A percentile compares a stretch with the other conserved stretches of the same genome.
Evolutionary conservation across 164 flowering plant genomes (phyloP).

Genomic region (Taxillus chinensis): DNA sequence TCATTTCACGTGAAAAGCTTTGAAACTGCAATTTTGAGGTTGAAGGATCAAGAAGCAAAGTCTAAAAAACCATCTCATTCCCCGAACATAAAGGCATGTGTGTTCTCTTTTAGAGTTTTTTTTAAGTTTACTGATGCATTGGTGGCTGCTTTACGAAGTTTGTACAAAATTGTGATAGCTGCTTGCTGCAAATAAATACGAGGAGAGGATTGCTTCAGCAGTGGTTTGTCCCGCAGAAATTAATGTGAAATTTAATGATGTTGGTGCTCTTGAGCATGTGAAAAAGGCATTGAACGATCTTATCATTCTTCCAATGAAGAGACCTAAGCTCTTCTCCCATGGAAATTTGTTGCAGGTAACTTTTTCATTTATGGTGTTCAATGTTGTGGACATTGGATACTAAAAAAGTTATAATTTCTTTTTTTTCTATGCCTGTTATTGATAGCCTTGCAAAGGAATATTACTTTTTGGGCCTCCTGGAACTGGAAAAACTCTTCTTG

Average conservation of each 20-base stretch:
- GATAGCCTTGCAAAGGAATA: slow-evolving; percentile 98
- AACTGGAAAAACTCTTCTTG: slow-evolving; percentile 98
- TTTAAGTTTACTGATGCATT: not conserved
- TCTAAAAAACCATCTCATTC: slow-evolving; percentile 58
- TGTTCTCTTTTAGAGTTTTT: not conserved
- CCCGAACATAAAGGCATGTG: slow-evolving; percentile 57
- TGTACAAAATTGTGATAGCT: slow-evolving; percentile 25
- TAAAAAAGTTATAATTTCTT: not conserved
- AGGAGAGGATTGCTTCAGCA: slow-evolving; percentile 86
- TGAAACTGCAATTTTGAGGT: slow-evolving; percentile 71
- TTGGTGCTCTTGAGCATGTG: slow-evolving; percentile 99
- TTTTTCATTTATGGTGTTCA: not conserved
- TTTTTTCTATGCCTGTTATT: slow-evolving; percentile 4
- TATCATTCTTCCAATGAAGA: slow-evolving; percentile 94
- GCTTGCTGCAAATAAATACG: slow-evolving; percentile 93
- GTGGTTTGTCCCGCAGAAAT: slow-evolving; percentile 92
- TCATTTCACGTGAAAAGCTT: slow-evolving; percentile 43
- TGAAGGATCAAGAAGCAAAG: slow-evolving; percentile 63
- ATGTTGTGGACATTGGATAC: not conserved
- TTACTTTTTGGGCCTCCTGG: slow-evolving; percentile 99
- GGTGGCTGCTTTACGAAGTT: not conserved
- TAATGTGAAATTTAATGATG: slow-evolving; percentile 88
- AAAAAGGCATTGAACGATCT: slow-evolving; percentile 86
- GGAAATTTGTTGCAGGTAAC: slow-evolving; percentile 89
- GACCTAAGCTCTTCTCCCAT: slow-evolving; percentile 89